Base-by-base conservation (phyloP, 1,284 basidiomycete species). In the Termitomyces sp. region DNA sequence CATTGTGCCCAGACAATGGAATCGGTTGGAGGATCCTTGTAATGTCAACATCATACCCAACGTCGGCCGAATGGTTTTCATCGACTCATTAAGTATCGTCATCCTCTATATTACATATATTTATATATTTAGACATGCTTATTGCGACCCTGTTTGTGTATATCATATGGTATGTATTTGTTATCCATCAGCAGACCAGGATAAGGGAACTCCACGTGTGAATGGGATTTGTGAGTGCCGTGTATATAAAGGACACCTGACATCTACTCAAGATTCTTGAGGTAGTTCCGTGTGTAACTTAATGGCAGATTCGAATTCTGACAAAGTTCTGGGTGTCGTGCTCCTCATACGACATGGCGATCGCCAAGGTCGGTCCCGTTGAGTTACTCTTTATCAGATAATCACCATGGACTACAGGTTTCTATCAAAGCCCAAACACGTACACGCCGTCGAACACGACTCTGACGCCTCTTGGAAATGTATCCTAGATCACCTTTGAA, bases 391-490 rank as follows among this genome's bases (percentile, higher is more conserved):
- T 28, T 1, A 26, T 46, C 45, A 35, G 11, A 37, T 5, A 26
- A 28, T 37, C 14, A 9, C 21, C 2, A 35, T 4, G 5, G 1
- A 33, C 33, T 38, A 14, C 40, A 77, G 75, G 73, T 7, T 88
- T 84, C 62, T 85, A 81, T 66, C 88, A 89, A 63, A 66, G 75
- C 62, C 82, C 85, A n/a, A 67, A 68, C 28, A 81, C 77, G 7
- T 91, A 93, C 68, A 71, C 78, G 10, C 75, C 85, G 5, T 75
- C 78, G 6, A 71, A 74, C 41, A 91, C 89, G 8, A 72, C 76
- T 52, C 81, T 91, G 59, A 93, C 91, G 1, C 81, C 90, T 14
- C 75, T 93, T 26, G 91, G 91, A 45, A 85, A 84, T 65, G 86
- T 87, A 39, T 18, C 72, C 61, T 44, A 31, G 18, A 24, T 49